Base-by-base conservation (phyloP, 2,329 filamentous ascomycete genomes). In the Fonsecaea monophora region DNA sequence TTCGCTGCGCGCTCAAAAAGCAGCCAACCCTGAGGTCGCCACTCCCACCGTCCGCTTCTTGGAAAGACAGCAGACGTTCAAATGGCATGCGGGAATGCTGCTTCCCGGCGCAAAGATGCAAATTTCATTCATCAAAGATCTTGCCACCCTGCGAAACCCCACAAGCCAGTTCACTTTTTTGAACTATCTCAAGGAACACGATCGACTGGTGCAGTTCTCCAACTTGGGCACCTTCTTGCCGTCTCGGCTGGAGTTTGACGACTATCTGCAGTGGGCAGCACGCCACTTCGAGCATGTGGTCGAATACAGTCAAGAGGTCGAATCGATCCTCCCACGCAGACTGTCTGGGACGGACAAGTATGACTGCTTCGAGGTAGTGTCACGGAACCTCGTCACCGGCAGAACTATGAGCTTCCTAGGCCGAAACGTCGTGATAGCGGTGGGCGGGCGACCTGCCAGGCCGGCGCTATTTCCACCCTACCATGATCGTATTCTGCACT, bases 81-180 rank as follows among this genome's bases (percentile, higher is more conserved):
- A 91, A 66, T 98, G 94, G 94, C 94, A 98, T 78, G 89, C 92
- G 0, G 94, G 94, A 67, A 98, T 98, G 94, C 87, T 97, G 66
- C 86, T 98, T 2, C 92, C 93, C 0, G 94, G 93, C 4, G 92
- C 94, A 60, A 93, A 91, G 81, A 98, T 98, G 94, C 94, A 98
- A 77, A 98, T 98, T 73, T 96, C 92, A 9, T 98, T 97, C 82
- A 86, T 98, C 81, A 98, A 98, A 82, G 94, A 98, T 77, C 87
- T 98, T 78, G 94, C 94, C 3, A 95, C 92, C 3, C 84, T 97
- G 72, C 87, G 94, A 65, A 89, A 98, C 77, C 94, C 94, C 7
- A 87, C 90, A 70, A 96, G 92, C 71, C 86, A 93, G 74, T 98
- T 98, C 79, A 98, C 94, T 13, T 98, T 97, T 80, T 83, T 97